Base-by-base conservation (phyloP, 176 grass and related monocot genomes). In the Triticum timopheevii region DNA sequence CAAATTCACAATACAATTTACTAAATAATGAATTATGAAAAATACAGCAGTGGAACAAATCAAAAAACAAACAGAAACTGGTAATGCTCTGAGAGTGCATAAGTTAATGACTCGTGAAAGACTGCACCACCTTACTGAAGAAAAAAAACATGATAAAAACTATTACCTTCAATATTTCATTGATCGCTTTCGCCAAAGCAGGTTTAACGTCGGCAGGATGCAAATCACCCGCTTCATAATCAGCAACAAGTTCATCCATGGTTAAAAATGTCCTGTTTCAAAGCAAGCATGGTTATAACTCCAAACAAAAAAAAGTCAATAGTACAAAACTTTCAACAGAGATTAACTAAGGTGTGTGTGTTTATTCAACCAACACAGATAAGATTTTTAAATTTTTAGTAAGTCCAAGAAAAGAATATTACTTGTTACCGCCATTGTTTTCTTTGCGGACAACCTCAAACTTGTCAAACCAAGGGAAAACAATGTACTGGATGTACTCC, bases 401-500 rank as follows among this genome's bases (percentile, higher is more conserved):
- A 82, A 69, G 44, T 6, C 65, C 40, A 71, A 23, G 56, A 77
- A 66, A 89, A 79, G 73, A 82, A 20, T 65, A 92, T 92, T 86
- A 98, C 96, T 94, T 98, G 86, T 91, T 83, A 61, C 92, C 92
- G 0, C 96, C 92, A 80, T 98, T 94, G 76, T 77, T 89, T 79
- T 94, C 96, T 65, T 92, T 84, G 28, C 96, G 82, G 9, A 84
- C 33, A 13, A 98, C 90, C 66, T 94, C 93, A 92, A 98, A 98
- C n/a, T 27, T 65, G 35, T 68, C 88, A 92, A 96, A 96, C 96
- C 93, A 96, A 84, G 92, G 96, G 62, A 98, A 92, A 74, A 98
- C 84, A 31, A 98, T 91, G 86, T 95, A 98, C 72, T 94, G 95
- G 27, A 98, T 86, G 77, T 94, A 95, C 83, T 98, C 96, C 84